Evolutionary conservation across 176 grass and related monocot species (phyloP).

Genomic region (Oryza longistaminata): DNA sequence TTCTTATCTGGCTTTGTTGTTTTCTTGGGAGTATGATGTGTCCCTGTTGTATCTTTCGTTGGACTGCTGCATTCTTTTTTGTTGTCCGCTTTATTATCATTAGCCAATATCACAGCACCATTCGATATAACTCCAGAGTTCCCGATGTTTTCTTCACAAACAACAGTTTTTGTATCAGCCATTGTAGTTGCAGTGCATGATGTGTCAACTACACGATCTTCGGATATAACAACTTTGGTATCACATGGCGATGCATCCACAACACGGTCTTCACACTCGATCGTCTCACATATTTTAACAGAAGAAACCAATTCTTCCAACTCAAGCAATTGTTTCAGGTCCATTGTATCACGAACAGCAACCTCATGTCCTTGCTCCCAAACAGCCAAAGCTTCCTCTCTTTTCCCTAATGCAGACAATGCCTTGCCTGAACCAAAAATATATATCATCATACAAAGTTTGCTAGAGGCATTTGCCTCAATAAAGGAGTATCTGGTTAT

Average conservation of each 20-base stretch:
- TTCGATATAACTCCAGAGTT: slow-evolving; percentile 43
- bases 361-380: slow-evolving; percentile 90
- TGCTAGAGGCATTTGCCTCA: background rate
- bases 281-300: slow-evolving; percentile 51
- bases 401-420: slow-evolving; percentile 40
- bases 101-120: slow-evolving; percentile 17
- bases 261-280: slow-evolving; percentile 39
- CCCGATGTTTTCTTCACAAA: slow-evolving; percentile 62
- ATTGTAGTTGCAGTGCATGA: slow-evolving; percentile 31
- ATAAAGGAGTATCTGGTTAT: background rate
- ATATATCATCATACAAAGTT: background rate
- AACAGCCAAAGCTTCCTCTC: slow-evolving; percentile 72
- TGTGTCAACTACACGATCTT: slow-evolving; percentile 54
- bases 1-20: slow-evolving; percentile 36
- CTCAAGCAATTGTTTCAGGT: slow-evolving; percentile 90
- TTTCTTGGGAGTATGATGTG: slow-evolving; percentile 40
- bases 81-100: slow-evolving; percentile 25
- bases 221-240: slow-evolving; percentile 94
- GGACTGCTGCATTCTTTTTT: slow-evolving; percentile 28
- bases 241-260: slow-evolving; percentile 65
- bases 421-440: background rate
- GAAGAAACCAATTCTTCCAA: slow-evolving; percentile 77
- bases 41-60: slow-evolving; percentile 29
- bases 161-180: slow-evolving; percentile 74
- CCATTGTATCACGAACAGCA: slow-evolving; percentile 69